Evolutionary conservation across 2,329 filamentous ascomycete species (phyloP).

Genomic region (Cladosporium sp.): DNA sequence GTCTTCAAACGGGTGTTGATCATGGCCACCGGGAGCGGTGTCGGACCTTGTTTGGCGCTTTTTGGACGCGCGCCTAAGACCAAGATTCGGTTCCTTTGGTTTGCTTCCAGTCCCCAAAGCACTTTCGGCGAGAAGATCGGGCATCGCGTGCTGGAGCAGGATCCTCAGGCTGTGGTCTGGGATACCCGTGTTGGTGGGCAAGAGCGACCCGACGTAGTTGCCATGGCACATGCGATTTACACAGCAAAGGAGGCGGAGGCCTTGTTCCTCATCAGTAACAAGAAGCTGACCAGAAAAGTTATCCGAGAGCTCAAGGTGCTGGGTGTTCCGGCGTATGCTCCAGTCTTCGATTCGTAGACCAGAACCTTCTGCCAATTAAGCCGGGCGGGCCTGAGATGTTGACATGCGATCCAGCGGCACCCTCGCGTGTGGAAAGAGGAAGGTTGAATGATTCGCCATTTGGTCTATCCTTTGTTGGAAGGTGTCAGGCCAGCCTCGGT

Average conservation of each 20-base stretch:
- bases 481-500: background rate
- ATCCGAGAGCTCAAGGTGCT: conserved; percentile 36
- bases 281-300: conserved; percentile 34
- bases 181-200: conserved; percentile 30
- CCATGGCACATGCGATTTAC: conserved; percentile 30
- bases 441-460: background rate
- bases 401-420: background rate
- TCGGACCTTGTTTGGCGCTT: conserved; percentile 24
- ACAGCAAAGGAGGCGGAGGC: conserved; percentile 36
- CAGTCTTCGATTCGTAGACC: conserved; percentile 37
- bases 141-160: conserved; percentile 24
- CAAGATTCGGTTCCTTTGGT: conserved; percentile 22
- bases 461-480: conserved; percentile 1
- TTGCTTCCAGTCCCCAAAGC: conserved; percentile 14
- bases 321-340: conserved; percentile 39
- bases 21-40: conserved; percentile 34
- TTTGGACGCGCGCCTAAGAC: conserved; percentile 10
- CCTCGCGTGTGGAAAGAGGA: background rate
- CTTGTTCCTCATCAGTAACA: conserved; percentile 41
- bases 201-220: conserved; percentile 34
- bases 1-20: background rate
- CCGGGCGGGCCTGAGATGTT: background rate
- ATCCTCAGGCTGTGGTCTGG: conserved; percentile 36
- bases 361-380: background rate
- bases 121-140: conserved; percentile 23